Base-by-base conservation (phyloP, 164 flowering plant species). In the Vitis labrusca region DNA sequence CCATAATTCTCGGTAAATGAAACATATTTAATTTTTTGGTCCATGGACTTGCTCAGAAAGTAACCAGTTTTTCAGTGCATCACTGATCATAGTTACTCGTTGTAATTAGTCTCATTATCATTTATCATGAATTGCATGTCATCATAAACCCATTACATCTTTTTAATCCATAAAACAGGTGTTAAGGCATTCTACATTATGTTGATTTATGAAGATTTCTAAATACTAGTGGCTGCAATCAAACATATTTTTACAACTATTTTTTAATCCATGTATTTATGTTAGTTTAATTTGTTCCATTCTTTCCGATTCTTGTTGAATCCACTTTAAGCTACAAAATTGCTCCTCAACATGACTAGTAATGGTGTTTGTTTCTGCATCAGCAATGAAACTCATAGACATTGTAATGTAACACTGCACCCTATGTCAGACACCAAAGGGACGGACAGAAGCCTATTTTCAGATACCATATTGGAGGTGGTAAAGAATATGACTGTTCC, bases 401-500 rank as follows among this genome's bases (percentile, higher is more conserved):
- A 53, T 50, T 86, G 90, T 81, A 81, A 78, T 64, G 81, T 85
- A 57, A 84, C 85, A 15, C 70, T 30, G 56, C 29, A 54, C 37
- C 90, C 88, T 2, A 47, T 72, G 44, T 44, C 67, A 37, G 73
- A 79, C 50, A 57, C 74, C 13, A 62, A 73, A 57, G 85, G 83
- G 49, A 75, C 72, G 61, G 80, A 78, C 14, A 68, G 16, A 53
- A 78, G 71, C 66, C 57, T 69, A 61, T 70, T 84, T 50, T 77
- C 90, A 16, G 85, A 85, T 59, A 73, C 61, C 11, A 75, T 76
- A 65, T 12, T 77, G 60, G 77, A 81, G 60, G 81, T 73, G 16
- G 78, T 80, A 48, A 81, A 83, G 69, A 84, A 77, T 16, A 79
- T 86, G 82, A 76, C 73, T 29, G 72, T 80, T 67, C 90, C 90